These are phyloP conservation scores for Candida vartiovaarae DNA, from an alignment of 805 yeast species.

Conservation along the genomic window DNA sequence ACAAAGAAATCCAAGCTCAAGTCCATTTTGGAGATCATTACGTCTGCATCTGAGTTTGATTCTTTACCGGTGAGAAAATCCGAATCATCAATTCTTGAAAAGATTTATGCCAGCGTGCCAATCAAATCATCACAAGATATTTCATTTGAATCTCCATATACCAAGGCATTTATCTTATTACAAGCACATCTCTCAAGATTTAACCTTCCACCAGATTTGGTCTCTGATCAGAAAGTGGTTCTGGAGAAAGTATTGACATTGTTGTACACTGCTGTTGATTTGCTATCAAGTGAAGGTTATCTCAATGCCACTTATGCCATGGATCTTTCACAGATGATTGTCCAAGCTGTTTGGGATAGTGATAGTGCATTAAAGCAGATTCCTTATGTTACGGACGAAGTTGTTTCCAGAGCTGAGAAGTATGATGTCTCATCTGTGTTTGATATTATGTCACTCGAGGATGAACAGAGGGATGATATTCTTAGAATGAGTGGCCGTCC, in stretches of 20 bases:
- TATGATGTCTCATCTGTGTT: conserved; percentile 62
- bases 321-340: conserved; percentile 84
- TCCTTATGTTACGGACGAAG: conserved; percentile 53
- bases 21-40: conserved; percentile 55
- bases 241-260: conserved; percentile 43
- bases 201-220: conserved; percentile 53
- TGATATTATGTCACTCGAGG: conserved; percentile 72
- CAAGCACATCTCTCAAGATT: conserved; percentile 79
- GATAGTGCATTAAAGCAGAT: conserved; percentile 76
- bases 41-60: conserved; percentile 70
- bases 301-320: conserved; percentile 73
- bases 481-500: conserved; percentile 46
- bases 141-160: conserved; percentile 41
- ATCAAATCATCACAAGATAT: conserved; percentile 37
- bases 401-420: conserved; percentile 47
- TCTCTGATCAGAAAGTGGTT: conserved; percentile 47
- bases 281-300: conserved; percentile 72
- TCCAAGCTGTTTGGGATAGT: conserved; percentile 80
- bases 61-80: conserved; percentile 52
- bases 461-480: conserved; percentile 58
- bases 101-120: conserved; percentile 56
- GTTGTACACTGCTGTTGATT: conserved; percentile 64
- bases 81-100: conserved; percentile 43
- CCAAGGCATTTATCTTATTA: conserved; percentile 66
- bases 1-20: conserved; percentile 50